These are phyloP conservation scores for Trametes cubensis DNA, from an alignment of 768 basidiomycete species.

Conservation along the genomic window DNA sequence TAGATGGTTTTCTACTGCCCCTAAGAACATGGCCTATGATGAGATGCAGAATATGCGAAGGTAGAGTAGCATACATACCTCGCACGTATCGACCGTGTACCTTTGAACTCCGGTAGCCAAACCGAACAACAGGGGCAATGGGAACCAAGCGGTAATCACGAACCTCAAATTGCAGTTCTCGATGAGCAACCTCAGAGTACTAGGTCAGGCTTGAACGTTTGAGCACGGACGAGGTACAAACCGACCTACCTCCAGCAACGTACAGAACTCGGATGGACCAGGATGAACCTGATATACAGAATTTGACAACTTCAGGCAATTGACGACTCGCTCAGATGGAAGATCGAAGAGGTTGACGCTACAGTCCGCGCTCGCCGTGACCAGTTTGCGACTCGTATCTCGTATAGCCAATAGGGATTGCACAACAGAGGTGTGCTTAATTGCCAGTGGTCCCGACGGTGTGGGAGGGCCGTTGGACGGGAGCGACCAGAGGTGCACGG, in stretches of 20 bases:
- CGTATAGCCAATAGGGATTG: slow-evolving; percentile 47
- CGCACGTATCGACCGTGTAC: slow-evolving; percentile 48
- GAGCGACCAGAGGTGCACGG: slow-evolving; percentile 49
- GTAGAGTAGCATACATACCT: slow-evolving; percentile 36
- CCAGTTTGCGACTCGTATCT: slow-evolving; percentile 50
- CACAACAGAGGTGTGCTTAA: slow-evolving; percentile 47
- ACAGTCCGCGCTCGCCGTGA: slow-evolving; percentile 53
- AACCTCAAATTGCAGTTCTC: slow-evolving; percentile 56
- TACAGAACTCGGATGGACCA: slow-evolving; percentile 42
- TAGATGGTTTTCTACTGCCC: slow-evolving; percentile 27
- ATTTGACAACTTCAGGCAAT: slow-evolving; percentile 46
- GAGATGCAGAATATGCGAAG: background rate
- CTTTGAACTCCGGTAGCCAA: slow-evolving; percentile 44
- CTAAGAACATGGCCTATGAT: slow-evolving; percentile 11
- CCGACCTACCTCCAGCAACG: slow-evolving; percentile 45
- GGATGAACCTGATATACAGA: slow-evolving; percentile 46
- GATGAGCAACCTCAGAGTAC: slow-evolving; percentile 45
- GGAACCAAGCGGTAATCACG: slow-evolving; percentile 48
- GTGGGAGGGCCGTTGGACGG: slow-evolving; percentile 36
- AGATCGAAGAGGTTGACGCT: slow-evolving; percentile 49
- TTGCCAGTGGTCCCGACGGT: slow-evolving; percentile 36
- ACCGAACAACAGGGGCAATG: slow-evolving; percentile 41
- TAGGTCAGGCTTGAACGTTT: background rate
- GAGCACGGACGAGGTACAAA: background rate
- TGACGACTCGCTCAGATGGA: slow-evolving; percentile 46